phyloP scores from a whole-genome alignment of 352 stramenopile species.

The Sclerospora graminicola region DNA sequence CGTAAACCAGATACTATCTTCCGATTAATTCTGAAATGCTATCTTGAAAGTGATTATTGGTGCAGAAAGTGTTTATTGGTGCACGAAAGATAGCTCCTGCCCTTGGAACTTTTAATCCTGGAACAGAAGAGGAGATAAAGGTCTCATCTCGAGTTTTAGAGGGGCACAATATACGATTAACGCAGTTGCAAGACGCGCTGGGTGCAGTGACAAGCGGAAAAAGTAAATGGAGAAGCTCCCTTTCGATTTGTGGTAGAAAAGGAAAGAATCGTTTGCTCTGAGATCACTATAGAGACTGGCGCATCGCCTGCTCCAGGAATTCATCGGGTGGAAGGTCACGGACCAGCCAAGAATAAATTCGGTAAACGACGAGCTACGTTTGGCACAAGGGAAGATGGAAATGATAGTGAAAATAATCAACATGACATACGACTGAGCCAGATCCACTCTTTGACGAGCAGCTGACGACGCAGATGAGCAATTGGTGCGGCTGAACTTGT shows the following conservation, averaged over 20 bases:
- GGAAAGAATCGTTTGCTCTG: conserved; percentile 8
- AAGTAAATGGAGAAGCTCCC: no score
- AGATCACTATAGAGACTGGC: conserved; percentile 12
- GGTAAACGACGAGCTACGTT: conserved; percentile 7
- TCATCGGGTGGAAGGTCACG: no score
- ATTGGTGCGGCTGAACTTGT: conserved; percentile 61
- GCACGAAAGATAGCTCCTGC: conserved; percentile 1
- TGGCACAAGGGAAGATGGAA: no score
- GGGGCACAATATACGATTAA: conserved; percentile 25
- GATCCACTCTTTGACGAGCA: no score
- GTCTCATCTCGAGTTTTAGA: conserved; percentile 27
- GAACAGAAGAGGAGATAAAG: conserved; percentile 22
- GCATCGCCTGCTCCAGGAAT: no score
- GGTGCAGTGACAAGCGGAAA: conserved; percentile 17
- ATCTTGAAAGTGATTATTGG: no score
- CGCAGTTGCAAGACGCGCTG: conserved; percentile 36
- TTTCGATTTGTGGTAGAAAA: no score
- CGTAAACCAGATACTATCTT: no score
- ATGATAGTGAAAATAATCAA: conserved; percentile 3
- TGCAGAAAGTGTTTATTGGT: no score
- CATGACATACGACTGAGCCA: conserved; percentile 33
- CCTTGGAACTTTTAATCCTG: conserved; percentile 10
- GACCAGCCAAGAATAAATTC: no score
- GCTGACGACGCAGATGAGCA: conserved; percentile 57
- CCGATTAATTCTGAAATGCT: no score